Evolutionary conservation across 2,329 filamentous ascomycete species (phyloP).

Genomic region (Penicillium nordicum): DNA sequence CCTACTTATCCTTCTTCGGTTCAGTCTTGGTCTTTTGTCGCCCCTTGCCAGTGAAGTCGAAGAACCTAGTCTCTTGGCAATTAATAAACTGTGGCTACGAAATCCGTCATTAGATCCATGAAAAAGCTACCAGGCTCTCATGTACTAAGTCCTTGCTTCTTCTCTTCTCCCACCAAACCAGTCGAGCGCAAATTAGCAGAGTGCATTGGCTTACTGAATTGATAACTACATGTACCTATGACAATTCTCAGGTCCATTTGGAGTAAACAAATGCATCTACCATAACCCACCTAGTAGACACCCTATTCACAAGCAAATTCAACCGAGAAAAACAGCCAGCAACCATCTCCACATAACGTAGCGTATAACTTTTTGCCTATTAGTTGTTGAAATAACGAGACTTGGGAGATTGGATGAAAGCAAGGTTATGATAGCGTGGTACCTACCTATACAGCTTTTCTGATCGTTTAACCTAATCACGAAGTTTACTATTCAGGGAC

Average conservation of each 20-base stretch:
- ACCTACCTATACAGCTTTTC: not conserved
- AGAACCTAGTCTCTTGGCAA: not conserved
- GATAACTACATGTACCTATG: not conserved
- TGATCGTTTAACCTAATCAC: not conserved
- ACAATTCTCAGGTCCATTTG: too few relatives aligned
- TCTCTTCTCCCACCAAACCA: not conserved
- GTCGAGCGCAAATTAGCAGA: not conserved
- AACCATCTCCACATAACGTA: not conserved
- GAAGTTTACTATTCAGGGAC: not conserved
- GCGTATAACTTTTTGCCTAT: not conserved
- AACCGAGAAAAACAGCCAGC: not conserved
- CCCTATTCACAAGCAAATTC: not conserved
- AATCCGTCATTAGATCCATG: not conserved
- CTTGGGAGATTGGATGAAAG: not conserved
- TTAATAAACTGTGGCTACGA: not conserved
- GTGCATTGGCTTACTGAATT: not conserved
- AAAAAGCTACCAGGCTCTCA: not conserved
- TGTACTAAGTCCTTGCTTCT: not conserved
- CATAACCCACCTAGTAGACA: not conserved
- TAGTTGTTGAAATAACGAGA: not conserved
- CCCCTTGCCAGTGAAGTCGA: not conserved
- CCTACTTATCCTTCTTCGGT: not conserved
- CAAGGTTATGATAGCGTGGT: not conserved
- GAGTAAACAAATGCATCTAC: not conserved
- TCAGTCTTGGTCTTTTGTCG: not conserved